Conservation (phyloP, 2,329 filamentous ascomycete genomes). For the Podosphaera fusca region DNA sequence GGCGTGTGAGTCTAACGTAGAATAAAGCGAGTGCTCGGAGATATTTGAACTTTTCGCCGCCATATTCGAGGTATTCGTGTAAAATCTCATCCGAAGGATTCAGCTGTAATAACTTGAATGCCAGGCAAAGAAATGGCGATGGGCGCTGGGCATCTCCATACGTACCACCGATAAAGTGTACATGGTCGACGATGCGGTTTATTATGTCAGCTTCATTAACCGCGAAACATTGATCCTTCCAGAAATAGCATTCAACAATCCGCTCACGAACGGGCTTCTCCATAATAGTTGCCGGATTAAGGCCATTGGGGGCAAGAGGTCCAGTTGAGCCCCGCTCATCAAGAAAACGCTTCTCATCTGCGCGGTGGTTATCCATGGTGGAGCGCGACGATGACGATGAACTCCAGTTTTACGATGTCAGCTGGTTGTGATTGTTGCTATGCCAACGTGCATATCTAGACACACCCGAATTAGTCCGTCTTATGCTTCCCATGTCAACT, state of each 20-base stretch:
- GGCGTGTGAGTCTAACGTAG: slow-evolving; percentile 74
- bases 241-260: slow-evolving; percentile 89
- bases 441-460: background rate
- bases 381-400: too few relatives aligned
- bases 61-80: slow-evolving; percentile 53
- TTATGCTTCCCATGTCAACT: background rate
- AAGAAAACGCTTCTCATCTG: slow-evolving; percentile 62
- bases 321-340: slow-evolving; percentile 72
- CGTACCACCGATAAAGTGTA: slow-evolving; percentile 70
- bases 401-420: background rate
- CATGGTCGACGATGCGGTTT: slow-evolving; percentile 65
- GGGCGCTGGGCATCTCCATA: slow-evolving; percentile 68
- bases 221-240: slow-evolving; percentile 96
- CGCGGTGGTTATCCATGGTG: slow-evolving; percentile 33
- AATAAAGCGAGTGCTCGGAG: slow-evolving; percentile 74
- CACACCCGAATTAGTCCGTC: background rate
- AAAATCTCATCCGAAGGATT: slow-evolving; percentile 60
- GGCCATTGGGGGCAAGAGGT: slow-evolving; percentile 56
- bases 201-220: slow-evolving; percentile 68
- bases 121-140: slow-evolving; percentile 77
- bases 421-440: background rate
- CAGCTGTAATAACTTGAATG: slow-evolving; percentile 83
- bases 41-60: slow-evolving; percentile 63
- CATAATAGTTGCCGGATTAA: slow-evolving; percentile 88
- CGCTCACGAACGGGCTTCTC: slow-evolving; percentile 90